Percentiles rank a stretch among this genome's conserved stretches.
These are phyloP conservation scores for Cladosporium sphaerospermum DNA, from an alignment of 2,329 filamentous ascomycete genomes.

Conservation along the genomic window DNA sequence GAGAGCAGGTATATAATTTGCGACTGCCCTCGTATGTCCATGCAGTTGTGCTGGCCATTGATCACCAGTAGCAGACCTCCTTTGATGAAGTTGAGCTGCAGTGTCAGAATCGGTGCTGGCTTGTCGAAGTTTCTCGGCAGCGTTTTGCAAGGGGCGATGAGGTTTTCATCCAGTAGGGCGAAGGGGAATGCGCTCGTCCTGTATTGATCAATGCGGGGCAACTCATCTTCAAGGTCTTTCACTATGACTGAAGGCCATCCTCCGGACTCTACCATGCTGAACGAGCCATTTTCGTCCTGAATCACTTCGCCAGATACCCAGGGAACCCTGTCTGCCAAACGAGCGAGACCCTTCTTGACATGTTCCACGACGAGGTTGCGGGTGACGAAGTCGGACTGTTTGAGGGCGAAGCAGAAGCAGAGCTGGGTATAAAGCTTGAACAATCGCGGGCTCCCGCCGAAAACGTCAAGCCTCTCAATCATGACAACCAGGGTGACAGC, in stretches of 20 bases:
- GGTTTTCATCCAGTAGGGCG: conserved; percentile 9
- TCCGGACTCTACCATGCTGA: neutral
- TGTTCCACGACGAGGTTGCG: neutral
- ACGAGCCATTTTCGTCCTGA: neutral
- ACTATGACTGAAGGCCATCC: neutral
- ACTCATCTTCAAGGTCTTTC: neutral
- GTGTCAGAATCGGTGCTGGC: conserved; percentile 8
- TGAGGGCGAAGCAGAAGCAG: conserved; percentile 7
- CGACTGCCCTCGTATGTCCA: conserved; percentile 16
- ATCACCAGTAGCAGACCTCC: conserved; percentile 15
- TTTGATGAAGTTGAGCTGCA: conserved; percentile 15
- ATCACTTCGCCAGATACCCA: neutral
- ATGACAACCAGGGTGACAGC: neutral
- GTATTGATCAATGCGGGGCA: neutral
- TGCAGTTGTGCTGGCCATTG: conserved; percentile 12
- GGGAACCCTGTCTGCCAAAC: neutral
- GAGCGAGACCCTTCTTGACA: neutral
- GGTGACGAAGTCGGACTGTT: neutral
- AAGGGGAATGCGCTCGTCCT: conserved; percentile 5
- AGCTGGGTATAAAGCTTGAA: conserved; percentile 10
- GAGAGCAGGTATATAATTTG: conserved; percentile 12
- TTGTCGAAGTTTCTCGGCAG: neutral
- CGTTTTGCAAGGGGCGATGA: conserved; percentile 8
- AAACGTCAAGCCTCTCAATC: conserved; percentile 1
- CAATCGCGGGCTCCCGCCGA: conserved; percentile 10